Evolutionary conservation across 345 rosid species (phyloP).

Genomic region (Euphorbia tirucalli): DNA sequence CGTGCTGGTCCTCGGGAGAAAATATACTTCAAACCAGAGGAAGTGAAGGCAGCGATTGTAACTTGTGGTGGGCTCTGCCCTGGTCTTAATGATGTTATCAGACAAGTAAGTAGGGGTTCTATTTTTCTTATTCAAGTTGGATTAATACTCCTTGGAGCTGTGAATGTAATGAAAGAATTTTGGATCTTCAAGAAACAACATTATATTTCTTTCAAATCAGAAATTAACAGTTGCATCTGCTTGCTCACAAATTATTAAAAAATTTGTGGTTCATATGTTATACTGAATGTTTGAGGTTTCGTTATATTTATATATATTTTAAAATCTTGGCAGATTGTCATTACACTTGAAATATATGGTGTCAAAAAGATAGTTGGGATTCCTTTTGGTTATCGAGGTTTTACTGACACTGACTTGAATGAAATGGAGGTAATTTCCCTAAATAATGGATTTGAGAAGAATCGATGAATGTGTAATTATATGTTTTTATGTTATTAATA

Average conservation of each 20-base stretch:
- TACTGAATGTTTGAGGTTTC: slow-evolving; percentile 16
- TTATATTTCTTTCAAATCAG: neutral
- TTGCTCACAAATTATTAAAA: neutral
- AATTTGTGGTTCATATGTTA: neutral
- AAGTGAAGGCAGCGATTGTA: slow-evolving; percentile 87
- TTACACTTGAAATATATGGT: slow-evolving; percentile 94
- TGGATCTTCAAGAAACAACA: neutral
- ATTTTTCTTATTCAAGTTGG: neutral
- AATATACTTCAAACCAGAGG: slow-evolving; percentile 80
- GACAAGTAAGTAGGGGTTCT: slow-evolving; percentile 60
- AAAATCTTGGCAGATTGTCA: slow-evolving; percentile 65
- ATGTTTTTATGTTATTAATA: neutral
- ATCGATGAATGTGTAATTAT: neutral
- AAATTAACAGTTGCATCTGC: neutral
- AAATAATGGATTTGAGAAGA: slow-evolving; percentile 9
- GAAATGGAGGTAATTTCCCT: slow-evolving; percentile 67
- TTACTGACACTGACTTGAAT: slow-evolving; percentile 59
- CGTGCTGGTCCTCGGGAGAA: slow-evolving; percentile 95
- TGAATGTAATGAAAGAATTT: slow-evolving; percentile 5
- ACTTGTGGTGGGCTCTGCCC: slow-evolving; percentile 98
- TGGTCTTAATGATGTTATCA: slow-evolving; percentile 90
- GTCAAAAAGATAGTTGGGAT: slow-evolving; percentile 92
- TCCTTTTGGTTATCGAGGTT: slow-evolving; percentile 94
- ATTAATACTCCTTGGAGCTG: slow-evolving; percentile 2
- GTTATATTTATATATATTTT: slow-evolving; percentile 2